Base-by-base conservation (phyloP, 192 early-diverging fungal genomes). In the Chytriomyces sp. region DNA sequence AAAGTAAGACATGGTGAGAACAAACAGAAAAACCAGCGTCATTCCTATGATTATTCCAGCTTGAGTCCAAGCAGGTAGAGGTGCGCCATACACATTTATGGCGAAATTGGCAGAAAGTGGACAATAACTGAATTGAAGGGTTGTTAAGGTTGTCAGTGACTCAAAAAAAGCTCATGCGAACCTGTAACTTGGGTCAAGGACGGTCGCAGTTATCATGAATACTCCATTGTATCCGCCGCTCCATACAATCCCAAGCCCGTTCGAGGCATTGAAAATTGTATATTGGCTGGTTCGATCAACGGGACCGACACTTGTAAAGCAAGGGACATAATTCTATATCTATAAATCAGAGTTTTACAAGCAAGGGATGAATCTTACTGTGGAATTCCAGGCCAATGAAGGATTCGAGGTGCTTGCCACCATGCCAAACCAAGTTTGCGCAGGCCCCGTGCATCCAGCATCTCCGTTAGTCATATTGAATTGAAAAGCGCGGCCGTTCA, bases 181-280 rank as follows among this genome's bases (percentile, higher is more conserved):
- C 72, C 72, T 73, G 54, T 67, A 74, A 12, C 31, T 25, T 22
- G 64, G 54, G 34, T 74, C 73, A 17, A 74, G 34, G 8, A 74
- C 73, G 19, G 40, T 52, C 7, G 73, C 73, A 22, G 73, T 74
- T 33, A 74, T 58, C 41, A 74, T n/a, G 37, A 67, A 74, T 17
- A 74, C 4, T 1, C 73, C 73, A 30, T 65, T 36, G 1, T 5
- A 12, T 28, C 63, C 61, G 4, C 63, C 63, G 14, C 25, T 65
- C 73, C 73, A 74, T 31, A 74, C 39, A 40, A 74, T 55, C 30
- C 52, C 55, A 28, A 56, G 32, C 12, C 39, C 22, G 63, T 66
- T 74, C 19, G 62, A 59, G 6, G 30, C 7, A 32, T 74, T 74
- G 63, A 74, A 74, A 19, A 74, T 63, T 30, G 73, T 74, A 56